Evolutionary conservation across 2,329 filamentous ascomycete genomes (phyloP).

Genomic region (Aspergillus persii): DNA sequence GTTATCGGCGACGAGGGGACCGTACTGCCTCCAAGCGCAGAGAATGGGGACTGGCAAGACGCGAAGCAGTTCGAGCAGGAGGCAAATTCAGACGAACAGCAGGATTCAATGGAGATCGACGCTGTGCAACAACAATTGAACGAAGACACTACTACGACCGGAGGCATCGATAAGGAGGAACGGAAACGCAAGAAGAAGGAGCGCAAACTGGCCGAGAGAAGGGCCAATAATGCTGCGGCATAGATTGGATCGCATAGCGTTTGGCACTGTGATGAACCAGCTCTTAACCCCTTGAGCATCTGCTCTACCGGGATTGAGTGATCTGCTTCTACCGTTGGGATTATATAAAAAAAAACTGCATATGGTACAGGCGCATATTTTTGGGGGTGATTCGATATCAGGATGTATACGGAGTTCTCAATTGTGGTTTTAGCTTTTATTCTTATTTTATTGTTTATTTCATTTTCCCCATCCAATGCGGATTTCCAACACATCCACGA

Average conservation of each 20-base stretch:
- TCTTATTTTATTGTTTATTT: conserved; percentile 3
- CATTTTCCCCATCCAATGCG: not conserved
- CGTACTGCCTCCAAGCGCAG: conserved; percentile 21
- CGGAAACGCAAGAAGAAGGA: conserved; percentile 57
- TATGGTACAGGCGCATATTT: conserved; percentile 12
- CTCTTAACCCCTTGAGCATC: not conserved
- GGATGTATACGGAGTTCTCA: conserved; percentile 13
- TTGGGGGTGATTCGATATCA: conserved; percentile 17
- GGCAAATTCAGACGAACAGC: conserved; percentile 44
- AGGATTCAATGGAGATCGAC: conserved; percentile 36
- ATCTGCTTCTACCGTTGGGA: not conserved
- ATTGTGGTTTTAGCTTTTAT: conserved; percentile 10
- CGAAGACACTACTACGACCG: conserved; percentile 19
- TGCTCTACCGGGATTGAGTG: conserved; percentile 1
- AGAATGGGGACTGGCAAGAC: conserved; percentile 37
- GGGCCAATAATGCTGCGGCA: conserved; percentile 33
- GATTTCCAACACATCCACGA: conserved; percentile 1
- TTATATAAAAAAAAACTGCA: conserved; percentile 8
- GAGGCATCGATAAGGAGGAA: conserved; percentile 50
- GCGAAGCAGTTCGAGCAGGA: conserved; percentile 40
- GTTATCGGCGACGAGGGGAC: conserved; percentile 35
- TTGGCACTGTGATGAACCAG: not conserved
- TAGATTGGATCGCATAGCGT: not conserved
- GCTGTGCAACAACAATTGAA: conserved; percentile 42
- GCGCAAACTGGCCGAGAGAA: conserved; percentile 46